A percentile compares a stretch with the other conserved stretches of the same genome.
These are phyloP conservation scores for Lactarius deliciosus DNA, from an alignment of 768 basidiomycete species.

Conservation along the genomic window DNA sequence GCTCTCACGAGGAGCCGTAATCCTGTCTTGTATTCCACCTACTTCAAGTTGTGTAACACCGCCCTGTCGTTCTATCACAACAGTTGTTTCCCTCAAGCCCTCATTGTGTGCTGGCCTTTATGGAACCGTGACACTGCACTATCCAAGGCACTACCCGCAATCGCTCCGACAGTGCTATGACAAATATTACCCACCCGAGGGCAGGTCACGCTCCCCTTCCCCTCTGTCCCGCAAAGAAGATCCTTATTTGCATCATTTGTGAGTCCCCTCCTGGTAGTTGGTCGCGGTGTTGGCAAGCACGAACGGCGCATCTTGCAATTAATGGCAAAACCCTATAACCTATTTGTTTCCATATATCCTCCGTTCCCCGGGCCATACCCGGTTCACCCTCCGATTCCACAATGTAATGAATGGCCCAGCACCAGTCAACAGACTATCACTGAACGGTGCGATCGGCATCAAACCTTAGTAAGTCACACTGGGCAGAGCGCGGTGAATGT, in stretches of 20 bases:
- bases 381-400: not conserved
- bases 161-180: too few relatives aligned
- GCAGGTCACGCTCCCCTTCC: too few relatives aligned
- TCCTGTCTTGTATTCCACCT: not conserved
- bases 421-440: not conserved
- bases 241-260: too few relatives aligned
- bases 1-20: not conserved
- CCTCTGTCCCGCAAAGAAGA: too few relatives aligned
- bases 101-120: not conserved
- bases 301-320: too few relatives aligned
- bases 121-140: too few relatives aligned
- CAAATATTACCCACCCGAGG: too few relatives aligned
- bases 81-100: not conserved
- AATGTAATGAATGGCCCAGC: not conserved
- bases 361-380: not conserved
- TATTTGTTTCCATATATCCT: not conserved
- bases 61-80: not conserved
- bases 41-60: not conserved
- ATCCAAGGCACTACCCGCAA: too few relatives aligned
- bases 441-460: not conserved
- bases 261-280: too few relatives aligned
- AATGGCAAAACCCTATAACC: not conserved
- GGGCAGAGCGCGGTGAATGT: not conserved
- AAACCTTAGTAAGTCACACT: not conserved
- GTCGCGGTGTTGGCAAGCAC: too few relatives aligned